Evolutionary conservation across 2,329 filamentous ascomycete species (phyloP), one percentile per base, ranked within the genome.

Genomic region (Fusarium ambrosium): DNA sequence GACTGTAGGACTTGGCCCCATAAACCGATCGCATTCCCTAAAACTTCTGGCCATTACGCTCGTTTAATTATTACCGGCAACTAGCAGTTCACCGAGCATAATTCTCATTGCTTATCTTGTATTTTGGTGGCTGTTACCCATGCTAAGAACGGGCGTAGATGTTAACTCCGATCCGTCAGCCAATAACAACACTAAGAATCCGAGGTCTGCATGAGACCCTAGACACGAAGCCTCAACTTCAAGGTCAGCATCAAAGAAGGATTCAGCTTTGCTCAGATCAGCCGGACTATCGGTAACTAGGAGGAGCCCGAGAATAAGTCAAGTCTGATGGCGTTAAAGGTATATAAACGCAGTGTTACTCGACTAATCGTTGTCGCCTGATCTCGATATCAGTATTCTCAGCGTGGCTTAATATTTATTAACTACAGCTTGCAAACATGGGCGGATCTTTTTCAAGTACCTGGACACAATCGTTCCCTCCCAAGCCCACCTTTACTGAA

Each of bases 401-500:
- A 24, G 4, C 14, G 7, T 20, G 39, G n/a, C 2, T 24, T 9
- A 10, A 27, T 6, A 5, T 51, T 2, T 11, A 4, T 13, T 6
- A 36, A 36, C 34, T 6, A 29, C 3, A 51, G 16, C 22, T 29
- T 29, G 16, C 16, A 29, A 51, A 7, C 9, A 51, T 51, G 45
- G 45, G 45, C 3, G 45, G 24, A 51, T 51, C 53, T 18, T 56
- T 56, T 10, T 56, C 53, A 6, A 56, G 53, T 7, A 56, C 32
- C 1, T 56, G 18, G 53, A 56, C 65, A 1, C 75, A 77, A 27
- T 18, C 66, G 5, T 76, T 73, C 7, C 75, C 75, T 3, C 66
- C 68, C 0, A 77, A 66, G 0, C 79, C 82, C 0, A 69, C 74
- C 1, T 78, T 79, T 16, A 82, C 76, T 0, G 79, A 83, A 9